Conservation (phyloP, 108 stramenopile genomes). For the Pinguiococcus pyrenoidosus region DNA sequence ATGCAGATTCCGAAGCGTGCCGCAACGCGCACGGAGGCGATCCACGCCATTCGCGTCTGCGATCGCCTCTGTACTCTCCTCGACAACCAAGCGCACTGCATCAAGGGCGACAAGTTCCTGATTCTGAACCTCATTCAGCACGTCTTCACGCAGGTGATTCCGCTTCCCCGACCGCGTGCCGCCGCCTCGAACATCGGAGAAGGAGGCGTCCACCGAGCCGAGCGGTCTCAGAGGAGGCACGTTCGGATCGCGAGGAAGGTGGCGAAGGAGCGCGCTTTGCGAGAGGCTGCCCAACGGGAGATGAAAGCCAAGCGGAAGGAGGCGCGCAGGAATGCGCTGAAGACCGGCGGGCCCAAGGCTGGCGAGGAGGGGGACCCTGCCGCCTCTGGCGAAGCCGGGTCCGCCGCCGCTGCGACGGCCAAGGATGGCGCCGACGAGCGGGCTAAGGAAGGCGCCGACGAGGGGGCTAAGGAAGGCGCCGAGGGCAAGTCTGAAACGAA, state of each 20-base stretch:
- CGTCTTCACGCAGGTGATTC: constrained; percentile 15
- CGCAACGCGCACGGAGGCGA: constrained; percentile 6
- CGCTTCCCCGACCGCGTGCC: constrained; percentile 5
- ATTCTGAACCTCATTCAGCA: constrained; percentile 13
- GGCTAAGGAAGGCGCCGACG: not conserved
- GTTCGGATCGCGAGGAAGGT: no score
- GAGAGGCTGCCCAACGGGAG: no score
- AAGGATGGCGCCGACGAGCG: not conserved
- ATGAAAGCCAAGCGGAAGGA: no score
- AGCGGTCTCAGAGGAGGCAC: no score
- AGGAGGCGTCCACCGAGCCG: no score
- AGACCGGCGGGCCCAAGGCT: no score
- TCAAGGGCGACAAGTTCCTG: constrained; percentile 23
- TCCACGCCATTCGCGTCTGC: constrained; percentile 2
- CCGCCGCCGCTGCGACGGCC: no score
- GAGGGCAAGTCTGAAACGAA: not conserved
- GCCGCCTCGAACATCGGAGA: not conserved
- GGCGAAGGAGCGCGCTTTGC: no score
- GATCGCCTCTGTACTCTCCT: constrained; percentile 17
- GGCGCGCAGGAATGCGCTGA: no score
- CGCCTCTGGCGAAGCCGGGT: no score
- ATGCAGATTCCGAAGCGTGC: constrained; percentile 7
- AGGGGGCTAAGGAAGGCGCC: not conserved
- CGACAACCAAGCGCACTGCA: constrained; percentile 21
- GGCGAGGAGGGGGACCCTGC: no score